Conservation (phyloP, 164 flowering plant species). For the Litsea cubeba region DNA sequence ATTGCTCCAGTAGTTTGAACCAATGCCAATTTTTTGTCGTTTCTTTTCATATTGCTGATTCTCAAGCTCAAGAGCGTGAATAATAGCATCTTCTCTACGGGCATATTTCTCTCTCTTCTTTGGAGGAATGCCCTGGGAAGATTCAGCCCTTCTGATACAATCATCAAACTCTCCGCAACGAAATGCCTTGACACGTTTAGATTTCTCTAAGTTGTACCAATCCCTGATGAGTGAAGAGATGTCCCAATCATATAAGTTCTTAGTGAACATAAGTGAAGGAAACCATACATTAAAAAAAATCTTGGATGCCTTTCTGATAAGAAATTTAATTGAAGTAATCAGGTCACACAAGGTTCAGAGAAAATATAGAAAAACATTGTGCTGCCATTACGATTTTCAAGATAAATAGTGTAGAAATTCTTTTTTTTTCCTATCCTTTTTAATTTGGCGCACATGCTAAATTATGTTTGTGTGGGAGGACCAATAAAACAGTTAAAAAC, state of each 20-base stretch:
- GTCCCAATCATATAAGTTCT: background rate
- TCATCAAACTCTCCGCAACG: constrained; percentile 98
- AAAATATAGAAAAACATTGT: background rate
- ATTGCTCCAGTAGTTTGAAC: constrained; percentile 28
- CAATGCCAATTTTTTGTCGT: constrained; percentile 38
- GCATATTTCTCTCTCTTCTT: constrained; percentile 98
- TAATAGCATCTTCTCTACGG: constrained; percentile 96
- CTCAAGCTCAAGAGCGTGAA: constrained; percentile 98
- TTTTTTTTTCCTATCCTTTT: background rate
- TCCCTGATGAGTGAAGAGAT: constrained; percentile 44
- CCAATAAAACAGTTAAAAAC: background rate
- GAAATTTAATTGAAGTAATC: no score
- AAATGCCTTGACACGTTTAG: constrained; percentile 94
- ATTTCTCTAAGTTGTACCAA: constrained; percentile 97
- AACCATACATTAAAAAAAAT: background rate
- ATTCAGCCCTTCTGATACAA: constrained; percentile 85
- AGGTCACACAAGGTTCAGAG: background rate
- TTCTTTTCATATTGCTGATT: constrained; percentile 51
- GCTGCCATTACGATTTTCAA: background rate
- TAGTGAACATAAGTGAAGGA: background rate
- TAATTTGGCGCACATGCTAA: background rate
- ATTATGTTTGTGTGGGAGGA: background rate
- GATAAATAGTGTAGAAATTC: background rate
- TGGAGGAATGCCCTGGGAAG: constrained; percentile 64
- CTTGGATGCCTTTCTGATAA: background rate